Conservation (phyloP, 73 alveolate species). For the Paramecium pentaurelia region DNA sequence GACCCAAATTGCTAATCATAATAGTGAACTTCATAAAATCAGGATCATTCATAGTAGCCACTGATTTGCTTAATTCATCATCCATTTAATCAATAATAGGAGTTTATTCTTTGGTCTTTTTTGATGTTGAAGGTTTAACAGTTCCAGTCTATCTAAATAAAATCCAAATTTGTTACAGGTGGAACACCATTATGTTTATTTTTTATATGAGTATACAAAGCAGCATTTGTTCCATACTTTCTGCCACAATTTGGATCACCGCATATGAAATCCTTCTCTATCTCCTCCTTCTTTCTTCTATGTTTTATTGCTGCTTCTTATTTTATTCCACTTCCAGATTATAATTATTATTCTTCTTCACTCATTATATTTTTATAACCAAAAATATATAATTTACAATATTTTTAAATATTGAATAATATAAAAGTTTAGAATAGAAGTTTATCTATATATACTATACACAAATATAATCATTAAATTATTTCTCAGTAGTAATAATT, state of each 20-base stretch:
- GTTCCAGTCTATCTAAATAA: conserved; percentile 16
- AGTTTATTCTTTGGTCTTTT: conserved; percentile 16
- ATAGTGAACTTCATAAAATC: conserved; percentile 2
- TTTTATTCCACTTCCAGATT: neutral
- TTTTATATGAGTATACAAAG: conserved; percentile 57
- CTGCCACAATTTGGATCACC: conserved; percentile 64
- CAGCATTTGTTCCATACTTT: conserved; percentile 63
- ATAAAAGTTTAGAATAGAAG: no score
- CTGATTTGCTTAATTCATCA: neutral
- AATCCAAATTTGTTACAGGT: neutral
- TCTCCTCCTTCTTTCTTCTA: conserved; percentile 59
- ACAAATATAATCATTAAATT: no score
- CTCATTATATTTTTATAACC: neutral
- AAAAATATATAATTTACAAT: neutral
- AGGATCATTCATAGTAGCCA: neutral
- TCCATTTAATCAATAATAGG: neutral
- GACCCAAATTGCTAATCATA: neutral
- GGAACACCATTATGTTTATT: conserved; percentile 62
- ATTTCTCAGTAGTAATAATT: neutral
- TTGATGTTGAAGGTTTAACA: conserved; percentile 1
- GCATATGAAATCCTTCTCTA: conserved; percentile 57
- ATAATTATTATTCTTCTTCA: neutral
- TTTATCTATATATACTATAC: no score
- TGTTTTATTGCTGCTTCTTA: neutral
- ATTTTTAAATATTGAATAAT: neutral